Percentiles rank a stretch among this genome's conserved stretches.
Evolutionary conservation across 2,329 filamentous ascomycete species (phyloP).

Genomic region (Aspergillus jensenii): DNA sequence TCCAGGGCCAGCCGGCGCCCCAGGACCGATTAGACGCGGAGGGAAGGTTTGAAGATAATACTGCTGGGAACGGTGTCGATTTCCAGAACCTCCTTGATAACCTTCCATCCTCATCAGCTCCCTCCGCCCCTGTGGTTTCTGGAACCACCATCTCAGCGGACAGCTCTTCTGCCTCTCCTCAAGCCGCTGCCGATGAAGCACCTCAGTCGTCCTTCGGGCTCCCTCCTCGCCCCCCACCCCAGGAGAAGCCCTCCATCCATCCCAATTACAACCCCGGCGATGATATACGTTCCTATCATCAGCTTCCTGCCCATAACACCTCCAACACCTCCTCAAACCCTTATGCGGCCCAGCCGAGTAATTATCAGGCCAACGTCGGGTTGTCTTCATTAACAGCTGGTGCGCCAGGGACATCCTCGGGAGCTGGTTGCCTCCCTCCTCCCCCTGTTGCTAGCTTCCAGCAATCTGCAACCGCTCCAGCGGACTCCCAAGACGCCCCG

Average conservation of each 20-base stretch:
- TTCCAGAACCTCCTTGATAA: constrained; percentile 52
- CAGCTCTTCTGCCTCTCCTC: constrained; percentile 27
- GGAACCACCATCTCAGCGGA: constrained; percentile 25
- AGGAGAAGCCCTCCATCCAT: constrained; percentile 42
- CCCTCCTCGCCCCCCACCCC: constrained; percentile 46
- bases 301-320: constrained; percentile 29
- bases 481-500: constrained; percentile 24
- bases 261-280: constrained; percentile 39
- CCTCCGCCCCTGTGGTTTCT: constrained; percentile 24
- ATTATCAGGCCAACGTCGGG: constrained; percentile 28
- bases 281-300: constrained; percentile 42
- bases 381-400: constrained; percentile 27
- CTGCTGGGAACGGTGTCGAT: constrained; percentile 43
- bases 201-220: constrained; percentile 39
- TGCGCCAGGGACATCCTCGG: constrained; percentile 37
- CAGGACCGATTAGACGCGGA: constrained; percentile 26
- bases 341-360: constrained; percentile 38
- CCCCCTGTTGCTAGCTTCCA: constrained; percentile 44
- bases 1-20: constrained; percentile 19
- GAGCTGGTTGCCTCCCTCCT: constrained; percentile 38
- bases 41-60: constrained; percentile 20
- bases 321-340: constrained; percentile 24
- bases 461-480: constrained; percentile 24
- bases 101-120: constrained; percentile 37
- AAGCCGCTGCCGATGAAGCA: constrained; percentile 30